Conservation (phyloP, 164 flowering plant species). For the Amborella trichopoda region DNA sequence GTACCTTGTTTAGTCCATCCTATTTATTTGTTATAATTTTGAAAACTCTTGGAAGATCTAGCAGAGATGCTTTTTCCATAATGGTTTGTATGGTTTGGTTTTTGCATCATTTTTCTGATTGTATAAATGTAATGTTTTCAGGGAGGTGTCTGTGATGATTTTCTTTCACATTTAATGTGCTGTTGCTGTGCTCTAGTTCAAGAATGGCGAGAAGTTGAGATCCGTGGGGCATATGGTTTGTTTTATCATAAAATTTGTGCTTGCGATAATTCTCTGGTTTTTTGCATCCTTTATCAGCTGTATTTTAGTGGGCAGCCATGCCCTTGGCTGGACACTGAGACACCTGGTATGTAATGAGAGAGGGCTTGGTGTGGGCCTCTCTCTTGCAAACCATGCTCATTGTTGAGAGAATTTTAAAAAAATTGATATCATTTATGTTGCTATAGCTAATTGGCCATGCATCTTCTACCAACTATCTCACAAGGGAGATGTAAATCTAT, state of each 20-base stretch:
- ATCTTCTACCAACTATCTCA: neutral
- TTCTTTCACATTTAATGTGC: conserved; percentile 89
- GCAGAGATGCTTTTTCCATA: no score
- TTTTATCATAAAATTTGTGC: neutral
- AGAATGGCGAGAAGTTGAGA: conserved; percentile 98
- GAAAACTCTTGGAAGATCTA: no score
- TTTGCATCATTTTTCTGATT: no score
- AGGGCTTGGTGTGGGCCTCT: neutral
- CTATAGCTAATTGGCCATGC: neutral
- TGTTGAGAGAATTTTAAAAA: neutral
- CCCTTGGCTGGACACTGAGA: no score
- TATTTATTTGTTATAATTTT: no score
- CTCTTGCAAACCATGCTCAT: neutral
- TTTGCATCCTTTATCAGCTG: neutral
- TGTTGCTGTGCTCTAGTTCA: conserved; percentile 98
- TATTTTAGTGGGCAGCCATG: no score
- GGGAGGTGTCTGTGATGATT: conserved; percentile 92
- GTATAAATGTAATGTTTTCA: no score
- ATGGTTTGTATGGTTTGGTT: no score
- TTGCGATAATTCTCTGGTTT: neutral
- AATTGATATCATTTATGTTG: neutral
- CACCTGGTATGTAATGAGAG: neutral
- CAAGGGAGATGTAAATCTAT: conserved; percentile 1
- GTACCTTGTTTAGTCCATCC: no score
- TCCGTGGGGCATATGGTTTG: conserved; percentile 71